Evolutionary conservation across 164 flowering plant species (phyloP).

Genomic region (Akebia trifoliata): DNA sequence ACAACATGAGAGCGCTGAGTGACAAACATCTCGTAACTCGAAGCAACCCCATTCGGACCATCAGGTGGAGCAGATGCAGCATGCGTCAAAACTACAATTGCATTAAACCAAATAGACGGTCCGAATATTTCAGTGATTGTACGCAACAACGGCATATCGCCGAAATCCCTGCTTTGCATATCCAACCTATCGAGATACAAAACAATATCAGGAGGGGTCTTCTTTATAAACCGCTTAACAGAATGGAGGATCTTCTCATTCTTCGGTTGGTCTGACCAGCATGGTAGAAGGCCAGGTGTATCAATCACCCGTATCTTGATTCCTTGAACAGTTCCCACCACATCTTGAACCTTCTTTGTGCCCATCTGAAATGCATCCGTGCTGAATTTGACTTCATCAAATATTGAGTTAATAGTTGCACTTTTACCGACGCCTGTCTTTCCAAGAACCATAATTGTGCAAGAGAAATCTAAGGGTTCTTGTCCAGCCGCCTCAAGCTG

Average conservation of each 20-base stretch:
- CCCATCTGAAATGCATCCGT: constrained; percentile 85
- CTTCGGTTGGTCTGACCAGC: constrained; percentile 73
- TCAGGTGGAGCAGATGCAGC: constrained; percentile 98
- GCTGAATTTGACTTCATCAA: constrained; percentile 78
- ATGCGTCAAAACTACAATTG: constrained; percentile 93
- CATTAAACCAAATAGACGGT: constrained; percentile 93
- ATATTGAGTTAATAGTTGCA: constrained; percentile 96
- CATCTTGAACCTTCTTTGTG: constrained; percentile 92
- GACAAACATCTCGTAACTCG: constrained; percentile 94
- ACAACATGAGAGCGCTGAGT: constrained; percentile 93
- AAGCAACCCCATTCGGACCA: constrained; percentile 89
- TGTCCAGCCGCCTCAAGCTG: constrained; percentile 88
- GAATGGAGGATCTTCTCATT: constrained; percentile 85
- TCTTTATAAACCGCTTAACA: constrained; percentile 72
- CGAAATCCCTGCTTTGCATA: constrained; percentile 81
- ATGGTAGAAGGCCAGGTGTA: constrained; percentile 91
- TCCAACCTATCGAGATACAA: constrained; percentile 94
- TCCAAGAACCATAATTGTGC: constrained; percentile 96
- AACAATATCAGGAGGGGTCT: constrained; percentile 91
- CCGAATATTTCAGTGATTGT: constrained; percentile 88
- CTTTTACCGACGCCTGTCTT: constrained; percentile 97
- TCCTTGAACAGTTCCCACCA: constrained; percentile 93
- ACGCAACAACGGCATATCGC: constrained; percentile 83
- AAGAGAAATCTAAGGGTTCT: constrained; percentile 88
- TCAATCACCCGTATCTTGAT: constrained; percentile 89